A percentile compares a stretch with the other conserved stretches of the same genome.
These are phyloP conservation scores for Parietaria judaica DNA, from an alignment of 306 rosid genomes.

Conservation along the genomic window DNA sequence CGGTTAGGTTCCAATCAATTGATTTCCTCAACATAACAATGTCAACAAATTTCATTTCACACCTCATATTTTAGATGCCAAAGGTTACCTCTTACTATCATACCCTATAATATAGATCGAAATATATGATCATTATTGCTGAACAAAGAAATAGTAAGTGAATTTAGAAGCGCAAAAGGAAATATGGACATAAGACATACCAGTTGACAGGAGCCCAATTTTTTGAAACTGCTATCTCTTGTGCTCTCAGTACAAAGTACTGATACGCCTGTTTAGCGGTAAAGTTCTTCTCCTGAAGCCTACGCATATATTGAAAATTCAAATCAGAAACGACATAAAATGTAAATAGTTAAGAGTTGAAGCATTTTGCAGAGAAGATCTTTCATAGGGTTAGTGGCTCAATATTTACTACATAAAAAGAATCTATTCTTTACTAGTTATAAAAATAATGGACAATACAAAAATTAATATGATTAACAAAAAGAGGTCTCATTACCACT, in stretches of 20 bases:
- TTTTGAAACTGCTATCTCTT: slow-evolving; percentile 69
- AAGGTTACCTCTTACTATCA: too few relatives aligned
- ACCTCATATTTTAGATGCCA: too few relatives aligned
- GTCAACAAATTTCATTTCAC: too few relatives aligned
- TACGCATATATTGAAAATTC: slow-evolving; percentile 30
- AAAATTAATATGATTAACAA: slow-evolving; percentile 1
- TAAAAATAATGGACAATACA: neutral
- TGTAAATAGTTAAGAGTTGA: slow-evolving; percentile 1
- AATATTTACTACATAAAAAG: neutral
- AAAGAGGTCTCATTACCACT: slow-evolving; percentile 50
- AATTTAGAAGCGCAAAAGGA: slow-evolving; percentile 6
- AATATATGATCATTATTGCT: neutral
- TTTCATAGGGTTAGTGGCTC: neutral
- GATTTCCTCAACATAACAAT: too few relatives aligned
- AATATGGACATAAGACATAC: slow-evolving; percentile 33
- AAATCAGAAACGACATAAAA: slow-evolving; percentile 5
- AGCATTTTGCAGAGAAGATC: slow-evolving; percentile 2
- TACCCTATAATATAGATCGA: too few relatives aligned
- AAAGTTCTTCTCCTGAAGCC: slow-evolving; percentile 68
- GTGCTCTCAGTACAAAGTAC: slow-evolving; percentile 86
- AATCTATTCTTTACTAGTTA: neutral
- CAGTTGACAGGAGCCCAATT: slow-evolving; percentile 93
- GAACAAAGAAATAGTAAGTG: slow-evolving; percentile 9
- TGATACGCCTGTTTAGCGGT: slow-evolving; percentile 73
- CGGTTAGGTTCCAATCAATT: too few relatives aligned